Evolutionary conservation across 2,329 filamentous ascomycete genomes (phyloP).

Genomic region (Fusarium temperatum): DNA sequence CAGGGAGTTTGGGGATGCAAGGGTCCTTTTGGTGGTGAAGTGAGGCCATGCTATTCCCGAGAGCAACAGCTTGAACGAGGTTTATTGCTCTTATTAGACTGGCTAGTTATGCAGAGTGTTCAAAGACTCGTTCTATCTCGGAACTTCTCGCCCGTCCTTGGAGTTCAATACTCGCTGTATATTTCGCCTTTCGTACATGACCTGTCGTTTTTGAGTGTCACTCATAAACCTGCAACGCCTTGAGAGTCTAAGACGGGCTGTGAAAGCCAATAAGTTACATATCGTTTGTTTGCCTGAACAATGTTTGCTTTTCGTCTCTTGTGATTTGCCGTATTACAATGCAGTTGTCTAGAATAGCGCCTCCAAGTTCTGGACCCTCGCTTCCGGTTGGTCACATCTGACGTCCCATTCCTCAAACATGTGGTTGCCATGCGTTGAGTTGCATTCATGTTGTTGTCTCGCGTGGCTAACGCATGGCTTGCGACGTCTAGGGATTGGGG

Average conservation of each 20-base stretch:
- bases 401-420: constrained; percentile 15
- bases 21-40: constrained; percentile 10
- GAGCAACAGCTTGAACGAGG: not conserved
- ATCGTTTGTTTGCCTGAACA: not conserved
- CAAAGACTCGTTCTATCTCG: not conserved
- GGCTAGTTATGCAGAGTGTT: not conserved
- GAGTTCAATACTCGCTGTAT: not conserved
- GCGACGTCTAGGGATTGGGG: not conserved
- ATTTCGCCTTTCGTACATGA: not conserved
- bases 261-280: not conserved
- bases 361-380: constrained; percentile 12
- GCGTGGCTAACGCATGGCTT: constrained; percentile 7
- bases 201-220: not conserved
- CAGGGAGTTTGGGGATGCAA: constrained; percentile 34
- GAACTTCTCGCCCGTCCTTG: constrained; percentile 18
- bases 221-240: not conserved
- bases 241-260: not conserved
- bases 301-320: not conserved
- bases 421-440: constrained; percentile 25
- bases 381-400: constrained; percentile 30
- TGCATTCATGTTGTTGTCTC: constrained; percentile 12
- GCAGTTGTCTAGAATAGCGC: constrained; percentile 8
- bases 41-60: constrained; percentile 17
- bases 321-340: not conserved
- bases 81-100: not conserved